These are phyloP conservation scores for Eutrema yunnanense DNA, from an alignment of 345 rosid genomes.

Conservation along the genomic window DNA sequence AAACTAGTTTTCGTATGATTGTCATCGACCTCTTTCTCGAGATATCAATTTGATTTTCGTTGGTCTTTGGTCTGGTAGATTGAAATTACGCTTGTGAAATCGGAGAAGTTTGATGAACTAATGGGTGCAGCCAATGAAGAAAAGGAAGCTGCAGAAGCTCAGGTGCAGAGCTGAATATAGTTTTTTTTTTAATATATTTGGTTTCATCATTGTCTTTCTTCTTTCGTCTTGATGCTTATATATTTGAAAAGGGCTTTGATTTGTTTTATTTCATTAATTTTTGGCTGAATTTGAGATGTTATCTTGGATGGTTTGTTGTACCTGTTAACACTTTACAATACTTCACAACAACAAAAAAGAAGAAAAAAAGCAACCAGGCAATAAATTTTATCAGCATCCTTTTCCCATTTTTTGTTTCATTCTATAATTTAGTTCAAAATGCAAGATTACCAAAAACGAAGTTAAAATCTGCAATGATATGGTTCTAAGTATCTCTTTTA, in stretches of 20 bases:
- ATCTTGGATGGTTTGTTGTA: conserved; percentile 17
- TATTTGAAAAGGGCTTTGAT: not conserved
- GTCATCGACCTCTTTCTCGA: not conserved
- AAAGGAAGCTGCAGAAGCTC: conserved; percentile 43
- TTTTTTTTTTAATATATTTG: not conserved
- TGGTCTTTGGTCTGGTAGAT: conserved; percentile 35
- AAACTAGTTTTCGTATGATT: not conserved
- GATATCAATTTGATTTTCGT: not conserved
- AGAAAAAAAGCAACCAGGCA: not conserved
- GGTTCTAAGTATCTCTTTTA: not conserved
- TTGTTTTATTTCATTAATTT: conserved; percentile 23
- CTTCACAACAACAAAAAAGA: not conserved
- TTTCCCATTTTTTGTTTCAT: too few relatives aligned
- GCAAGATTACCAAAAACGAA: too few relatives aligned
- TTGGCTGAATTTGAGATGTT: conserved; percentile 21
- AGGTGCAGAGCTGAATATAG: conserved; percentile 36
- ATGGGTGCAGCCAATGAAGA: conserved; percentile 79
- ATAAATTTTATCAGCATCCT: not conserved
- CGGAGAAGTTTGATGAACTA: conserved; percentile 78
- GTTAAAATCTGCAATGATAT: too few relatives aligned
- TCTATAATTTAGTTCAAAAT: too few relatives aligned
- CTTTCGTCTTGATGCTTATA: conserved; percentile 11
- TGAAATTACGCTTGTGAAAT: conserved; percentile 69
- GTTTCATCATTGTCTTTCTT: not conserved
- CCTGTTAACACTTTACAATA: not conserved